phyloP scores from a whole-genome alignment of 225 moss, liverwort and hornwort species.

The Straminergon stramineum region DNA sequence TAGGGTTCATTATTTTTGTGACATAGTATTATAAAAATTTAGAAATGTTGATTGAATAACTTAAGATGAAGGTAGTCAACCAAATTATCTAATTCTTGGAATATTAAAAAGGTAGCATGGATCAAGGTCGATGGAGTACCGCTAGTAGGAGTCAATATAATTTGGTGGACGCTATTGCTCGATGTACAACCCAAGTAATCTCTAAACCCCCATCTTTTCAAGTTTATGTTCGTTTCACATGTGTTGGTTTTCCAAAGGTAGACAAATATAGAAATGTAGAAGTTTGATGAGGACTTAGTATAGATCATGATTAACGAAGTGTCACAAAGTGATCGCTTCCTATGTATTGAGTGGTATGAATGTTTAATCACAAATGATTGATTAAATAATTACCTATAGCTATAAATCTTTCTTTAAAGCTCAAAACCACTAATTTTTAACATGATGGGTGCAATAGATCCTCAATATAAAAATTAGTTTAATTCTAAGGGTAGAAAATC shows the following conservation, averaged over 20 bases:
- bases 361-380: not conserved
- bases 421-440: not conserved
- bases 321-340: not conserved
- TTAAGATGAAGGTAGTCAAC: not conserved
- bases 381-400: not conserved
- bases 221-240: not conserved
- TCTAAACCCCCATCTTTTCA: not conserved
- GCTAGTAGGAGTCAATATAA: slow-evolving; percentile 31
- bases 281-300: no score
- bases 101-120: slow-evolving; percentile 20
- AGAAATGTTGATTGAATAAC: not conserved
- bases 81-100: not conserved
- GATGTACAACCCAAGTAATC: slow-evolving; percentile 39
- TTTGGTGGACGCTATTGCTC: slow-evolving; percentile 29
- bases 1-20: not conserved
- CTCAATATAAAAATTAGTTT: not conserved
- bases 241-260: not conserved
- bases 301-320: not conserved
- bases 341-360: not conserved
- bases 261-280: not conserved
- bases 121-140: slow-evolving; percentile 29
- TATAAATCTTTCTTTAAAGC: not conserved
- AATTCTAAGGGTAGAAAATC: fast-evolving
- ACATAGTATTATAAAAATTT: no score
- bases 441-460: fast-evolving